Conservation (phyloP, 2,329 filamentous ascomycete genomes). For the Paecilomyces niveus region DNA sequence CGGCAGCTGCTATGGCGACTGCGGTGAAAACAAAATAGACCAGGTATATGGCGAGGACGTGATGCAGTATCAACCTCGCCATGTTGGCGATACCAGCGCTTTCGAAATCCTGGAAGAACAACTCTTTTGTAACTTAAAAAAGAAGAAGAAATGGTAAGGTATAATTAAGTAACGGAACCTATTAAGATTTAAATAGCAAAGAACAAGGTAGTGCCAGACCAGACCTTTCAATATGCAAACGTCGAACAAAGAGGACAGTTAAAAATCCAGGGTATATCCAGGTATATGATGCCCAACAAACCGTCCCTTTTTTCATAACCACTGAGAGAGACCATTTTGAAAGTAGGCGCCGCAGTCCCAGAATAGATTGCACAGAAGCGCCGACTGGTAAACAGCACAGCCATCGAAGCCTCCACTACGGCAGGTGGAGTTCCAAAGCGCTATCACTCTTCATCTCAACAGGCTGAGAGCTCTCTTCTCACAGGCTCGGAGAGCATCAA, state of each 20-base stretch:
- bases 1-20: conserved; percentile 12
- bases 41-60: conserved; percentile 4
- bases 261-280: conserved; percentile 6
- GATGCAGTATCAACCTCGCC: conserved; percentile 5
- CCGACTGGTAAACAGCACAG: conserved; percentile 14
- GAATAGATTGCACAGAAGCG: conserved; percentile 16
- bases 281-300: conserved; percentile 7
- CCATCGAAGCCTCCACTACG: conserved; percentile 10
- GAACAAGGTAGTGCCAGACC: background rate
- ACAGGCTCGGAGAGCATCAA: background rate
- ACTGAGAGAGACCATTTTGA: conserved; percentile 11
- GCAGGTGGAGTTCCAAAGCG: conserved; percentile 1
- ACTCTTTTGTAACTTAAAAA: background rate
- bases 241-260: conserved; percentile 5
- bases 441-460: conserved; percentile 6
- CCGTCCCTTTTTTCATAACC: background rate
- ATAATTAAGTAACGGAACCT: background rate
- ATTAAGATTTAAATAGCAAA: background rate
- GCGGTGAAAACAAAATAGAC: conserved; percentile 7
- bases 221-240: conserved; percentile 12
- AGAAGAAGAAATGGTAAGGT: background rate
- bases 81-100: background rate
- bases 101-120: background rate
- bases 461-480: conserved; percentile 1
- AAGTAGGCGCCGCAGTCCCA: conserved; percentile 24